These are phyloP conservation scores for Danielozyma ontarioensis DNA, from an alignment of 805 yeast species.

Conservation along the genomic window DNA sequence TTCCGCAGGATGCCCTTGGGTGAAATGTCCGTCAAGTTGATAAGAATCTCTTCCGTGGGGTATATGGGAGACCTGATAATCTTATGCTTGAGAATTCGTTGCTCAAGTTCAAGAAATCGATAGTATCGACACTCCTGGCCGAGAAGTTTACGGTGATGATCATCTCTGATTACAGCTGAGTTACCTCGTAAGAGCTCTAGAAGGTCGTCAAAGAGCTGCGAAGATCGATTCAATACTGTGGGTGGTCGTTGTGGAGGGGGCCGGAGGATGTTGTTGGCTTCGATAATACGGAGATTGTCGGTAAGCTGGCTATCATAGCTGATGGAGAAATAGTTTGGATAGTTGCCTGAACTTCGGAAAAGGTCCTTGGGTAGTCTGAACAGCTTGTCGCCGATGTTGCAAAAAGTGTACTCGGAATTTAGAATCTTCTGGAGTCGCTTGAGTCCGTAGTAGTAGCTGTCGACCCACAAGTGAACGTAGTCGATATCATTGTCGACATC, in stretches of 20 bases:
- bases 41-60: constrained; percentile 49
- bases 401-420: constrained; percentile 49
- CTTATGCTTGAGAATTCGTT: constrained; percentile 51
- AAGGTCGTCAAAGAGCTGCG: constrained; percentile 50
- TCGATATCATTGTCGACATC: constrained; percentile 55
- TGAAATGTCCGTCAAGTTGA: constrained; percentile 45
- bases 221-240: constrained; percentile 46
- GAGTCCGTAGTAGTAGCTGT: constrained; percentile 67
- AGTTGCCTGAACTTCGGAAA: constrained; percentile 58
- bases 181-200: constrained; percentile 55
- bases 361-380: constrained; percentile 57
- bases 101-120: constrained; percentile 70
- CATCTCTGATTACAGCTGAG: constrained; percentile 40
- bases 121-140: constrained; percentile 73
- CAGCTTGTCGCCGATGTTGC: constrained; percentile 52
- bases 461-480: constrained; percentile 58
- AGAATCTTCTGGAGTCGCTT: constrained; percentile 49
- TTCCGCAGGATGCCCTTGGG: constrained; percentile 26
- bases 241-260: constrained; percentile 77
- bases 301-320: constrained; percentile 48
- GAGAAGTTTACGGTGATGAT: constrained; percentile 51
- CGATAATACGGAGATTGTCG: constrained; percentile 38
- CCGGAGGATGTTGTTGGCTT: constrained; percentile 46
- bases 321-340: constrained; percentile 72
- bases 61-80: constrained; percentile 47